phyloP scores from a whole-genome alignment of 2,329 filamentous ascomycete species.

The Xylaria sp. region DNA sequence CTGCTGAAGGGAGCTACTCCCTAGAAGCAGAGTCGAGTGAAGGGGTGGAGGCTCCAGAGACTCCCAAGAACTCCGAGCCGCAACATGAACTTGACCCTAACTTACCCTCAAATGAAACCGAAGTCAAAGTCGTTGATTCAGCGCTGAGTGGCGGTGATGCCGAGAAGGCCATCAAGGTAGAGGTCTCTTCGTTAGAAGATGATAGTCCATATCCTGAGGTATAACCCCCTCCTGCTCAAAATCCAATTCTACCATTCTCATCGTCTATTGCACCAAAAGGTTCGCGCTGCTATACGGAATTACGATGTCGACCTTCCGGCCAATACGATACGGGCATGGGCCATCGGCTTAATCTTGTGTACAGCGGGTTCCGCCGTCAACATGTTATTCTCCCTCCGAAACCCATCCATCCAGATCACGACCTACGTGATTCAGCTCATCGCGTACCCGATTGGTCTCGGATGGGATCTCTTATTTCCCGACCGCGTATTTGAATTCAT shows the following conservation, averaged over 20 bases:
- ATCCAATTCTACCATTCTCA: slow-evolving; percentile 14
- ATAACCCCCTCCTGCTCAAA: neutral
- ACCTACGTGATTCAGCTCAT: slow-evolving; percentile 67
- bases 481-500: slow-evolving; percentile 49
- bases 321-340: slow-evolving; percentile 70
- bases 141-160: slow-evolving; percentile 57
- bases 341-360: slow-evolving; percentile 66
- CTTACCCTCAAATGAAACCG: slow-evolving; percentile 62
- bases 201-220: slow-evolving; percentile 67
- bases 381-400: slow-evolving; percentile 62
- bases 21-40: slow-evolving; percentile 39
- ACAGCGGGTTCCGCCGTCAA: slow-evolving; percentile 69
- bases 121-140: slow-evolving; percentile 63
- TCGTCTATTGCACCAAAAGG: slow-evolving; percentile 38
- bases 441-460: slow-evolving; percentile 59
- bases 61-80: slow-evolving; percentile 57
- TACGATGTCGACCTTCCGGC: slow-evolving; percentile 63
- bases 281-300: slow-evolving; percentile 54
- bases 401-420: slow-evolving; percentile 62
- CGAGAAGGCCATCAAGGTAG: slow-evolving; percentile 58
- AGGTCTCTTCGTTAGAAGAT: slow-evolving; percentile 61
- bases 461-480: slow-evolving; percentile 52
- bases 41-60: slow-evolving; percentile 39
- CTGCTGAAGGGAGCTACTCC: slow-evolving; percentile 33
- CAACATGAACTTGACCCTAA: slow-evolving; percentile 69